A percentile compares a stretch with the other conserved stretches of the same genome.
Evolutionary conservation across 169 alveolate species (phyloP).

Genomic region (Amoebophrya sp.): DNA sequence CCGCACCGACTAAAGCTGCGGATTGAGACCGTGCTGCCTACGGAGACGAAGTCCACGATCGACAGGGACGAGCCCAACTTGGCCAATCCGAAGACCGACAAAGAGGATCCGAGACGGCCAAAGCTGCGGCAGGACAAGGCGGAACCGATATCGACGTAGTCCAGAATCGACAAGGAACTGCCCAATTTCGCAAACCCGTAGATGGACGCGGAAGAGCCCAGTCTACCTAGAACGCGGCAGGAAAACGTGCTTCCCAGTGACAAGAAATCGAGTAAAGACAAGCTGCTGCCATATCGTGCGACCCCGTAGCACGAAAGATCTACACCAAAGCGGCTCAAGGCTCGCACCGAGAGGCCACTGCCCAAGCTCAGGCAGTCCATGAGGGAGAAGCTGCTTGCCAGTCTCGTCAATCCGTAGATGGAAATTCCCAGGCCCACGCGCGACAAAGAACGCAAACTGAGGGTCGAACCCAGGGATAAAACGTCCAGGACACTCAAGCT

Average conservation of each 20-base stretch:
- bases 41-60: conserved; percentile 7
- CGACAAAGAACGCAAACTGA: background rate
- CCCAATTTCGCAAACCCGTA: conserved; percentile 36
- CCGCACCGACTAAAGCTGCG: background rate
- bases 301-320: conserved; percentile 40
- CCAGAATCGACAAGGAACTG: background rate
- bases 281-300: background rate
- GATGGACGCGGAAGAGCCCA: conserved; percentile 18
- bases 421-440: background rate
- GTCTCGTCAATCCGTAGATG: conserved; percentile 40
- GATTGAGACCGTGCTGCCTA: background rate
- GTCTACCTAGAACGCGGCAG: conserved; percentile 14
- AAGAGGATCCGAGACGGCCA: background rate
- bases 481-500: background rate
- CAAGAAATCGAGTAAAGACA: conserved; percentile 38
- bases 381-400: conserved; percentile 29
- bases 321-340: conserved; percentile 35
- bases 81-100: conserved; percentile 31
- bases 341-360: conserved; percentile 15
- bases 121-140: background rate
- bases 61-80: background rate
- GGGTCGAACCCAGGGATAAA: background rate
- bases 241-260: background rate
- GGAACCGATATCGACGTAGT: background rate
- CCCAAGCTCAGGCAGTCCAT: conserved; percentile 40